These are phyloP conservation scores for Fusarium guadeloupense DNA, from an alignment of 2,329 filamentous ascomycete genomes.

Conservation along the genomic window DNA sequence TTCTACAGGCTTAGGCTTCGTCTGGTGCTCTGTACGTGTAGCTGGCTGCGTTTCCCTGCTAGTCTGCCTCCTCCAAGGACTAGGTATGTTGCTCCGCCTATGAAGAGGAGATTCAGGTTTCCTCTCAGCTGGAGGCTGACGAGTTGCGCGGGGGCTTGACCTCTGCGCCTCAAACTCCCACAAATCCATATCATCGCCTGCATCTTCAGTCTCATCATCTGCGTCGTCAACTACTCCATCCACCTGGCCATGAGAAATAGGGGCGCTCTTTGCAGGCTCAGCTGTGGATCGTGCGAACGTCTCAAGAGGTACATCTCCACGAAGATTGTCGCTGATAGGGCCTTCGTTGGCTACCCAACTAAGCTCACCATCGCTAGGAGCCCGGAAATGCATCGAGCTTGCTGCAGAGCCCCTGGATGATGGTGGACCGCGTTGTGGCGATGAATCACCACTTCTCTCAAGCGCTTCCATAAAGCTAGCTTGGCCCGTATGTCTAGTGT, in stretches of 20 bases:
- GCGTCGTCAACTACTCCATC: conserved; percentile 31
- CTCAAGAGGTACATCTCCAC: conserved; percentile 49
- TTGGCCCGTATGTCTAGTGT: conserved; percentile 42
- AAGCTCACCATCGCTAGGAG: conserved; percentile 52
- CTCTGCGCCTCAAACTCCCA: conserved; percentile 68
- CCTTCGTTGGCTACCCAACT: conserved; percentile 55
- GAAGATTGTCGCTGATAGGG: conserved; percentile 49
- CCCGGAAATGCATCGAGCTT: conserved; percentile 48
- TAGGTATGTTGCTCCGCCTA: conserved; percentile 46
- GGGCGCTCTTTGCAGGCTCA: background rate
- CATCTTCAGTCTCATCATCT: conserved; percentile 31
- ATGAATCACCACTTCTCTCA: conserved; percentile 37
- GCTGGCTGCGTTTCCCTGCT: conserved; percentile 35
- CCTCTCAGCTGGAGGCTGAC: conserved; percentile 45
- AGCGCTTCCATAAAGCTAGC: conserved; percentile 48
- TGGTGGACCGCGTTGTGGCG: conserved; percentile 18
- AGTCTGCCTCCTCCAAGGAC: conserved; percentile 51
- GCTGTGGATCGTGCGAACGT: conserved; percentile 35
- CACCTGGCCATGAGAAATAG: conserved; percentile 13
- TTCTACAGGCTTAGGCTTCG: background rate
- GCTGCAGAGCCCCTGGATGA: conserved; percentile 42
- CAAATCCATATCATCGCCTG: conserved; percentile 60
- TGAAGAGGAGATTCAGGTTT: conserved; percentile 32
- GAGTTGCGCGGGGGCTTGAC: conserved; percentile 49
- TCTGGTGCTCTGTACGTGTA: background rate